Conservation (phyloP, 2,329 filamentous ascomycete species). For the Aspergillus fischeri region DNA sequence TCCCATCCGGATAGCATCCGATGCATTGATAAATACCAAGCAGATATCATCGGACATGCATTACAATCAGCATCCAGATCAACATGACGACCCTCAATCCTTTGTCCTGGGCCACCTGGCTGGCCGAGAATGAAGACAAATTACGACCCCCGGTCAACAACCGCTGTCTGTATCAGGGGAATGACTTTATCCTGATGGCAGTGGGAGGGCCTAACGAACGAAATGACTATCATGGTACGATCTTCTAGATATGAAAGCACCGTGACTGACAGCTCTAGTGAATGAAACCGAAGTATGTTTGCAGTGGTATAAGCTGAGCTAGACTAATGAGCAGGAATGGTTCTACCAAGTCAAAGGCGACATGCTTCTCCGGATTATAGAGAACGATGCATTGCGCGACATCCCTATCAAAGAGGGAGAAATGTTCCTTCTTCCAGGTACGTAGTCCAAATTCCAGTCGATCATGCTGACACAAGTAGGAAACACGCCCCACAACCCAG, state of each 20-base stretch:
- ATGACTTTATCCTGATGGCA: conserved; percentile 18
- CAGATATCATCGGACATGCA: no score
- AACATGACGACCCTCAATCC: background rate
- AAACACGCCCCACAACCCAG: conserved; percentile 78
- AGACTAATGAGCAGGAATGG: conserved; percentile 11
- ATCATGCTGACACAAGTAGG: background rate
- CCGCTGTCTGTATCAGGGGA: conserved; percentile 12
- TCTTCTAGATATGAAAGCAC: background rate
- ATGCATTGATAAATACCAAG: background rate
- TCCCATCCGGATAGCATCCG: conserved; percentile 5
- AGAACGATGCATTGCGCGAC: conserved; percentile 12
- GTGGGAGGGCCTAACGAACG: conserved; percentile 16
- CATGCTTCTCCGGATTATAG: conserved; percentile 14
- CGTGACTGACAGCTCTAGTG: background rate
- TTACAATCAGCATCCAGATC: background rate
- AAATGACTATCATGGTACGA: conserved; percentile 17
- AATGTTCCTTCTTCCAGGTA: conserved; percentile 15
- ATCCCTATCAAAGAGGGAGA: conserved; percentile 15
- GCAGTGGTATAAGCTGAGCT: background rate
- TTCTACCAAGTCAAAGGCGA: conserved; percentile 19
- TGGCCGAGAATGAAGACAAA: conserved; percentile 11
- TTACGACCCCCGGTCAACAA: conserved; percentile 15
- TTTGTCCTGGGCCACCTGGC: conserved; percentile 10
- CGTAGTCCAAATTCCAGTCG: background rate
- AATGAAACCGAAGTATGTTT: conserved; percentile 13